Conservation (phyloP, 2,329 filamentous ascomycete genomes). For the Coniella lustricola region DNA sequence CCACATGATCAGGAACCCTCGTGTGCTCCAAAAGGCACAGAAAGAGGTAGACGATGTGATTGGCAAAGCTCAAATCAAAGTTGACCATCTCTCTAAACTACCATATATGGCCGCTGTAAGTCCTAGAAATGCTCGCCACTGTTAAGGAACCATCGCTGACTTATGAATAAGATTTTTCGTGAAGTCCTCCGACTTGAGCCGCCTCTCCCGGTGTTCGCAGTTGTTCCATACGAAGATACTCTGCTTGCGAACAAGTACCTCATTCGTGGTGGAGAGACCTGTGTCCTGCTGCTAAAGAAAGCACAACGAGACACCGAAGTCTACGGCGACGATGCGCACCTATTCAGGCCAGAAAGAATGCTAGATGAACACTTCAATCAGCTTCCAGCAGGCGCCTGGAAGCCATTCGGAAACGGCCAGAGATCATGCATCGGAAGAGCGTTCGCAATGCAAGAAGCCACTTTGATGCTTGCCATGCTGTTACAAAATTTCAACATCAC, state of each 20-base stretch:
- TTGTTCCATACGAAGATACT: background rate
- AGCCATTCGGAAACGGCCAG: conserved; percentile 38
- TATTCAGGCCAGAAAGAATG: conserved; percentile 17
- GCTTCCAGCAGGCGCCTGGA: conserved; percentile 25
- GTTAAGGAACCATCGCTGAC: background rate
- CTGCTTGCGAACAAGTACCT: background rate
- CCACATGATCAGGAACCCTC: conserved; percentile 16
- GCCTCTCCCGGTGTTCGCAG: background rate
- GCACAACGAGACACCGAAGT: conserved; percentile 15
- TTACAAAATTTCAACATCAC: conserved; percentile 37
- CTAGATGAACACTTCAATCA: conserved; percentile 15
- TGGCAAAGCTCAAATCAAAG: conserved; percentile 11
- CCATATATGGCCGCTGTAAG: conserved; percentile 4
- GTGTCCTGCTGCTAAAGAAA: conserved; percentile 11
- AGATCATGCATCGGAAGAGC: conserved; percentile 36
- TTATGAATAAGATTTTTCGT: background rate
- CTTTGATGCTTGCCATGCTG: conserved; percentile 33
- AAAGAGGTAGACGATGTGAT: conserved; percentile 17
- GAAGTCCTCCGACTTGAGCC: background rate
- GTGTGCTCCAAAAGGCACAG: conserved; percentile 15
- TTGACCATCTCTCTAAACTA: conserved; percentile 15
- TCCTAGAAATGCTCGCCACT: background rate
- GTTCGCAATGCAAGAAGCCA: conserved; percentile 37
- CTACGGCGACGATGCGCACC: conserved; percentile 16
- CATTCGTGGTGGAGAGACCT: conserved; percentile 9